Conservation (phyloP, 1,284 basidiomycete genomes). For the Cutaneotrichosporon daszewskae region DNA sequence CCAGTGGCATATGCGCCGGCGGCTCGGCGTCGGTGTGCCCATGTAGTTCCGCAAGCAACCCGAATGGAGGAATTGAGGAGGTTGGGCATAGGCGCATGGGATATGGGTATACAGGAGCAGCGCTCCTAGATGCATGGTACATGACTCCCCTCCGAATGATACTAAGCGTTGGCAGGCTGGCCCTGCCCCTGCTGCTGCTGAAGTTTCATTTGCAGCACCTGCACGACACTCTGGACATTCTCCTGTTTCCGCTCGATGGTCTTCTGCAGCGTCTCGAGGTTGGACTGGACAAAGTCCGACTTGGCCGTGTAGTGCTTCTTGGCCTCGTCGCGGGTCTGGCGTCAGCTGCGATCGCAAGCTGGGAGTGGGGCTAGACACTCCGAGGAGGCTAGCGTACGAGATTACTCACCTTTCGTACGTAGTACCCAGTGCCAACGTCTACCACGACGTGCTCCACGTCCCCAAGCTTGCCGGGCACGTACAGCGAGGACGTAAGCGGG, state of each 20-base stretch:
- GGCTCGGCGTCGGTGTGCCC: conserved; percentile 35
- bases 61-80: no score
- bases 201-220: conserved; percentile 71
- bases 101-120: no score
- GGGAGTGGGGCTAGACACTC: not conserved
- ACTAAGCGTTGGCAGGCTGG: no score
- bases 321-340: conserved; percentile 71
- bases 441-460: conserved; percentile 84
- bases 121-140: not conserved
- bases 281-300: conserved; percentile 68
- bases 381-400: not conserved
- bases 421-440: conserved; percentile 95
- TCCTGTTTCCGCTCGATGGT: conserved; percentile 85
- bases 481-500: conserved; percentile 88
- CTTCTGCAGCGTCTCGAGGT: conserved; percentile 74
- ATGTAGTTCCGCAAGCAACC: no score
- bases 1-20: conserved; percentile 34
- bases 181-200: conserved; percentile 31
- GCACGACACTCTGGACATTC: conserved; percentile 67
- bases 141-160: not conserved
- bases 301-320: conserved; percentile 68
- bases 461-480: conserved; percentile 83
- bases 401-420: conserved; percentile 74
- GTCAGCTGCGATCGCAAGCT: conserved; percentile 1
- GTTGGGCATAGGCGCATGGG: no score